These are phyloP conservation scores for Candida nemodendra DNA, from an alignment of 805 yeast genomes.

Conservation along the genomic window DNA sequence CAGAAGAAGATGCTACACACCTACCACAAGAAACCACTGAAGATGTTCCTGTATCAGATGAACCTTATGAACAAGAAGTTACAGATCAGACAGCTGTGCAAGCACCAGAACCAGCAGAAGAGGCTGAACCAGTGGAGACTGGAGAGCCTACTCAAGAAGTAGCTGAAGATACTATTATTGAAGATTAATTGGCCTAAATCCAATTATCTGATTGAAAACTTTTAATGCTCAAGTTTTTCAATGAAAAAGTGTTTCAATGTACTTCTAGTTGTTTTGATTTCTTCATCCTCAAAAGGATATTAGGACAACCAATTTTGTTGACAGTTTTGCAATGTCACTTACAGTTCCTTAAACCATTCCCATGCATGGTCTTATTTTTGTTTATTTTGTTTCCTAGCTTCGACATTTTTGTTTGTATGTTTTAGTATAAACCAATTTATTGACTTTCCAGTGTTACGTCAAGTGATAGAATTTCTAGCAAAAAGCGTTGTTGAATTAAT, in stretches of 20 bases:
- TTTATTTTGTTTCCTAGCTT: too few species aligned
- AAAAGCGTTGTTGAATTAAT: too few species aligned
- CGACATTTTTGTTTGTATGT: too few species aligned
- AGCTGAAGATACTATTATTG: conserved; percentile 13
- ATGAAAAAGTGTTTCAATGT: neutral
- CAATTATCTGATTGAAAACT: too few species aligned
- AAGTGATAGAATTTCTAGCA: too few species aligned
- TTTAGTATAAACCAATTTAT: too few species aligned
- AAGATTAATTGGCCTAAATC: conserved; percentile 3
- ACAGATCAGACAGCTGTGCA: neutral
- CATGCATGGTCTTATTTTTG: too few species aligned
- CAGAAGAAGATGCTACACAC: conserved; percentile 4
- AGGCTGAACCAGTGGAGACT: conserved; percentile 7
- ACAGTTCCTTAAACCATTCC: too few species aligned
- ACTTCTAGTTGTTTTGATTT: neutral
- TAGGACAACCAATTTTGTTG: too few species aligned
- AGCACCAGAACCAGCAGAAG: conserved; percentile 1
- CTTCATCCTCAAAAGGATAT: neutral
- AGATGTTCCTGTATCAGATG: conserved; percentile 2
- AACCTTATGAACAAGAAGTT: neutral
- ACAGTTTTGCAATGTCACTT: too few species aligned
- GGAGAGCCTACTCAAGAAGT: too few species aligned
- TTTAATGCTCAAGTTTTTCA: neutral
- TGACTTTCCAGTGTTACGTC: too few species aligned
- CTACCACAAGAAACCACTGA: neutral